Percentiles rank a stretch among this genome's conserved stretches.
Conservation (phyloP, 2,329 filamentous ascomycete genomes). For the Ophiosphaerella herpotricha region DNA sequence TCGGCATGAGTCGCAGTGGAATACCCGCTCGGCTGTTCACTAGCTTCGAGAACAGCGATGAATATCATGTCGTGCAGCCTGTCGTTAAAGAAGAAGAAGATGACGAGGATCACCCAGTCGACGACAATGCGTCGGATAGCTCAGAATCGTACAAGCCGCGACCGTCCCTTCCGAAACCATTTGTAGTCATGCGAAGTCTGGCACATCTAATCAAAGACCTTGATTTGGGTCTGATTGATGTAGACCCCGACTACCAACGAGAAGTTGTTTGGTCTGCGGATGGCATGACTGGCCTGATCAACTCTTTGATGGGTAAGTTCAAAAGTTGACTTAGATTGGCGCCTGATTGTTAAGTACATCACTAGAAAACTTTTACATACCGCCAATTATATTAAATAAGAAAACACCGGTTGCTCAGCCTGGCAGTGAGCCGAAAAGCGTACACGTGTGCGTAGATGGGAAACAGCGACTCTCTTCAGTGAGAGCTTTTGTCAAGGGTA, state of each 20-base stretch:
- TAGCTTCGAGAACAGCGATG: not conserved
- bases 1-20: conserved; percentile 11
- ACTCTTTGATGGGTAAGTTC: conserved; percentile 41
- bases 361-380: conserved; percentile 49
- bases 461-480: conserved; percentile 56
- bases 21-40: conserved; percentile 2
- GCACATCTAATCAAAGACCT: conserved; percentile 29
- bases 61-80: conserved; percentile 1
- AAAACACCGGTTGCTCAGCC: conserved; percentile 15
- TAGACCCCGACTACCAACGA: conserved; percentile 54
- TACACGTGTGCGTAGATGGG: conserved; percentile 33
- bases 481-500: conserved; percentile 50
- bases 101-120: conserved; percentile 8
- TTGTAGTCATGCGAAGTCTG: conserved; percentile 24
- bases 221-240: conserved; percentile 36
- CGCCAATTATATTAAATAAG: conserved; percentile 55
- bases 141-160: conserved; percentile 25
- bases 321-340: too few species aligned
- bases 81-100: conserved; percentile 22
- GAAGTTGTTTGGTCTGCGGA: conserved; percentile 52
- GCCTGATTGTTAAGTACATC: conserved; percentile 3
- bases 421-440: conserved; percentile 18
- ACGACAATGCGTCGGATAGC: not conserved
- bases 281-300: conserved; percentile 41
- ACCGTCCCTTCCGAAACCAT: conserved; percentile 25